Evolutionary conservation across 345 rosid genomes (phyloP).

Genomic region (Mallotus nudiflorus): DNA sequence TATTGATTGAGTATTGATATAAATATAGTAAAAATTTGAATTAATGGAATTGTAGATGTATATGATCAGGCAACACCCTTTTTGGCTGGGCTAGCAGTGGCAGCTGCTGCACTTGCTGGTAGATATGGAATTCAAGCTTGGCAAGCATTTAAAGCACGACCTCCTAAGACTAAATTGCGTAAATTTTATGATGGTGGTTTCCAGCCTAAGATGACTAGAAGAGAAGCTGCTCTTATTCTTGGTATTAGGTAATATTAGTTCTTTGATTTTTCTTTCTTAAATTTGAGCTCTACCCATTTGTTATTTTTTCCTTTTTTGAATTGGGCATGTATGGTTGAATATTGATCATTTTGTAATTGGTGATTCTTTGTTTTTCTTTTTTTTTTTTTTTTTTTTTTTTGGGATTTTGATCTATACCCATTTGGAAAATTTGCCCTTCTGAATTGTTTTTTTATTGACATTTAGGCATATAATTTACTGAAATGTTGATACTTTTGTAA

Average conservation of each 20-base stretch:
- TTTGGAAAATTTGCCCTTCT: too few species aligned
- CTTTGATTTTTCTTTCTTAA: not conserved
- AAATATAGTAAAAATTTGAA: not conserved
- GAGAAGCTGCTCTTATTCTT: slow-evolving; percentile 81
- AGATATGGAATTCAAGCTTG: slow-evolving; percentile 86
- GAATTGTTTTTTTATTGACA: too few species aligned
- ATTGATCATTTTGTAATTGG: too few species aligned
- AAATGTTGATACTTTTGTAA: not conserved
- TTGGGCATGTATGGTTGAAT: too few species aligned
- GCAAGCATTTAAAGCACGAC: slow-evolving; percentile 74
- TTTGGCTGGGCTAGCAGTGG: slow-evolving; percentile 79
- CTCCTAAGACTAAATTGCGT: slow-evolving; percentile 50
- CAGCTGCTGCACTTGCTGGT: slow-evolving; percentile 82
- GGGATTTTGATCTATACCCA: too few species aligned
- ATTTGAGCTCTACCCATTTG: not conserved
- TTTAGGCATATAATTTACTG: not conserved
- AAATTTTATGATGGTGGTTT: slow-evolving; percentile 81
- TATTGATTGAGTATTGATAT: too few species aligned
- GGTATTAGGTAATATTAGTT: slow-evolving; percentile 56
- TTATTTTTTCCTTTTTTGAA: not conserved
- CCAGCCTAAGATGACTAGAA: slow-evolving; percentile 69
- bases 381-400: not conserved
- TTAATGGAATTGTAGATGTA: slow-evolving; percentile 10
- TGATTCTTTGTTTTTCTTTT: too few species aligned
- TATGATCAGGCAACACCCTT: slow-evolving; percentile 68